phyloP scores from a whole-genome alignment of 305 asterid species.

The Fraxinus velutina region DNA sequence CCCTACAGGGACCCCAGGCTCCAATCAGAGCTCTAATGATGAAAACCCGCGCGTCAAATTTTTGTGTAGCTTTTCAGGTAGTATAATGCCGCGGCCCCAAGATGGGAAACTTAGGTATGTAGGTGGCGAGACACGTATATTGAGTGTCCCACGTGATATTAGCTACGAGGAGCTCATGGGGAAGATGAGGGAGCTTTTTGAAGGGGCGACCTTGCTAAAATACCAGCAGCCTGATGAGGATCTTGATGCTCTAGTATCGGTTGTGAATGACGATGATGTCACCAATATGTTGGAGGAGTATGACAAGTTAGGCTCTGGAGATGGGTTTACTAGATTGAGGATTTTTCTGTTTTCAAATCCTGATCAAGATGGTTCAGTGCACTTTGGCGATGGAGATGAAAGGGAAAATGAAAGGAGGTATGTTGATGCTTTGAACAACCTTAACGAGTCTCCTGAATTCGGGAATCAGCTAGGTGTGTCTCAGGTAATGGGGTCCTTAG shows the following conservation, averaged over 20 bases:
- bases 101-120: conserved; percentile 95
- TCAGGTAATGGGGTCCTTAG: conserved; percentile 43
- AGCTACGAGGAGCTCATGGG: conserved; percentile 72
- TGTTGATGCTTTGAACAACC: conserved; percentile 89
- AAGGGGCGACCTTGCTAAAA: conserved; percentile 61
- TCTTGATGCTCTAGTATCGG: conserved; percentile 93
- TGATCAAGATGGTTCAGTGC: conserved; percentile 71
- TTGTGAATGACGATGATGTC: conserved; percentile 92
- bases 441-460: conserved; percentile 70
- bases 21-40: conserved; percentile 45
- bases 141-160: conserved; percentile 69
- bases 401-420: conserved; percentile 90
- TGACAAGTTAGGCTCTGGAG: conserved; percentile 75
- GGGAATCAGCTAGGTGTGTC: conserved; percentile 51
- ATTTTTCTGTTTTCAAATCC: conserved; percentile 58
- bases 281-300: conserved; percentile 98
- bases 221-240: conserved; percentile 99
- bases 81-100: conserved; percentile 88
- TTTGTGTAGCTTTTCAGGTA: conserved; percentile 83
- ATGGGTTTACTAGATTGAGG: conserved; percentile 85
- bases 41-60: conserved; percentile 73
- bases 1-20: conserved; percentile 42
- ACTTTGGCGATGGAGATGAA: conserved; percentile 77
- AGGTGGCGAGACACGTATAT: conserved; percentile 93
- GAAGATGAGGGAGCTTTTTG: conserved; percentile 87